phyloP scores from a whole-genome alignment of 768 basidiomycete species.

The Kwoniella heveanensis region DNA sequence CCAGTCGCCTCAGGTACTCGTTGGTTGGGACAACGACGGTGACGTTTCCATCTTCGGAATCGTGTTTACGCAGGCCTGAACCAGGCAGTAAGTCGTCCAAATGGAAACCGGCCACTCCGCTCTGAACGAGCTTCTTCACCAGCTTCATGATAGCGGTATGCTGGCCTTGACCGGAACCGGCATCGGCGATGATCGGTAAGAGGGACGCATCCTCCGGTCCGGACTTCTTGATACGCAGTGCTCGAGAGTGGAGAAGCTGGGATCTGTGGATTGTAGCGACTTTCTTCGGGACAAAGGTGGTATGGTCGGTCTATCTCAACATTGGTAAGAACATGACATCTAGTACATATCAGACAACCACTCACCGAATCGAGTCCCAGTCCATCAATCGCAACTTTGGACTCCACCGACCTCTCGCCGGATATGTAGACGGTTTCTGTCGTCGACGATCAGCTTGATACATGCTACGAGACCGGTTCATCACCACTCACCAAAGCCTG shows the following conservation, averaged over 20 bases:
- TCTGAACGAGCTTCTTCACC: constrained; percentile 90
- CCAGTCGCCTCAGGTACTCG: constrained; percentile 79
- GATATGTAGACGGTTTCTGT: constrained; percentile 82
- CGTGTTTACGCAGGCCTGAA: constrained; percentile 81
- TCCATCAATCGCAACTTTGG: constrained; percentile 10
- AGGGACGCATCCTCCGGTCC: constrained; percentile 50
- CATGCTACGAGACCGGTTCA: too few species aligned
- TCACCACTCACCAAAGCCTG: constrained; percentile 21
- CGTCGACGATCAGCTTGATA: constrained; percentile 1
- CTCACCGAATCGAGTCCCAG: constrained; percentile 23
- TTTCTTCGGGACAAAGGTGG: constrained; percentile 94
- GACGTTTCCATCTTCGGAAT: constrained; percentile 81
- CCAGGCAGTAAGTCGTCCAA: constrained; percentile 77
- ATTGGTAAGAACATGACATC: too few species aligned
- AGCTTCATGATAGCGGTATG: constrained; percentile 94
- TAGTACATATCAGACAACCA: constrained; percentile 73
- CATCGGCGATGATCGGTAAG: constrained; percentile 90
- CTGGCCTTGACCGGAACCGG: constrained; percentile 91
- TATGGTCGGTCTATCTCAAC: constrained; percentile 81
- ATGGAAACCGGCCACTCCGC: constrained; percentile 88
- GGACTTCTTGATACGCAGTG: background rate
- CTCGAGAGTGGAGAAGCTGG: constrained; percentile 84
- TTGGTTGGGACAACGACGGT: constrained; percentile 91
- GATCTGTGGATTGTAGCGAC: constrained; percentile 88
- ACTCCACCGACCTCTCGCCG: constrained; percentile 80